Base-by-base conservation (phyloP, 345 rosid genomes). In the Cardiospermum halicacabum region DNA sequence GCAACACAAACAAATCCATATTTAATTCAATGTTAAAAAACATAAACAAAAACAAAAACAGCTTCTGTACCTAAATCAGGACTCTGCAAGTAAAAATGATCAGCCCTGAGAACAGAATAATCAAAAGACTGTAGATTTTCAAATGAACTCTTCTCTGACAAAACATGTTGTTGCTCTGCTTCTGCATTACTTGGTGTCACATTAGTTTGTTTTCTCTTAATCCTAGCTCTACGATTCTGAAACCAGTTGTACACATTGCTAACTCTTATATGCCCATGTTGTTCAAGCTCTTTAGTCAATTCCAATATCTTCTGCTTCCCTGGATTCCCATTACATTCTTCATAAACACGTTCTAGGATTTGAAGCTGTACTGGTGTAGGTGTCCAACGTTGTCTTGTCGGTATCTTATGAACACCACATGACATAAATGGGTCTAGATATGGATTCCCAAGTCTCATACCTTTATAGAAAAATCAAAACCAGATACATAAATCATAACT, bases 211-310 rank as follows among this genome's bases (percentile, higher is more conserved):
- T 85, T 88, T 48, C 87, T 76, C 56, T 90, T 90, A 0, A 84
- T 74, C 40, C 95, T 84, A 66, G 92, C 97, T 32, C 90, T 73
- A 21, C 97, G 70, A 61, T 90, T 90, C 62, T 85, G 92, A 64
- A 88, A 90, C 97, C 92, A 90, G 40, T 88, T 84, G 64, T 85
- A 88, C 3, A 90, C 90, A 80, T 85, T 88, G 7, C 83, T 77
- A 76, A 87, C 97, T 0, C 86, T 72, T 55, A 85, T 76, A n/a
- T 75, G 89, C 36, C 95, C 97, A 25, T 84, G 85, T 7, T 80
- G 73, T 6, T 72, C 70, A 55, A 90, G 74, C 54, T 84, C 80
- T 19, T 60, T 13, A 0, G 92, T 65, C 27, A 90, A 82, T 56
- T 85, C 92, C 63, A 72, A 80, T 66, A 85, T 84, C 73, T 69